Percentiles rank a stretch among this genome's conserved stretches.
Conservation (phyloP, 306 rosid species). For the Casuarina cunninghamiana region DNA sequence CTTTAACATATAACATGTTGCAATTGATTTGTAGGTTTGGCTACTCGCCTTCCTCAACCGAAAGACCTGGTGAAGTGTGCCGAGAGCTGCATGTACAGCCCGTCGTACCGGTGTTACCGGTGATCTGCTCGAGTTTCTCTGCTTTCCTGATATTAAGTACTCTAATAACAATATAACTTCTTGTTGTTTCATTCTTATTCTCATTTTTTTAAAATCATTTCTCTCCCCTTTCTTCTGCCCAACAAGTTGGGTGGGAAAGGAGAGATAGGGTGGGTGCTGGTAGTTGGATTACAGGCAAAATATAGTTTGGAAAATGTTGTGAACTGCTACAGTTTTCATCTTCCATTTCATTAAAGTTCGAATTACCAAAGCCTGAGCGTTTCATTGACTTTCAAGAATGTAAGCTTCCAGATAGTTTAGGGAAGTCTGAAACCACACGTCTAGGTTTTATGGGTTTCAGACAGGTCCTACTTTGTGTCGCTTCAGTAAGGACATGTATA, state of each 20-base stretch:
- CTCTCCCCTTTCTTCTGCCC: constrained; percentile 2
- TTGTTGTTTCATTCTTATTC: neutral
- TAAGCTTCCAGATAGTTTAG: neutral
- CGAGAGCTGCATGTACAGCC: constrained; percentile 91
- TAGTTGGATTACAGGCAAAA: constrained; percentile 21
- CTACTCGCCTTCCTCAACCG: constrained; percentile 85
- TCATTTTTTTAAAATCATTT: neutral
- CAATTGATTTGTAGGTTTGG: constrained; percentile 63
- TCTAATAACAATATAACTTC: neutral
- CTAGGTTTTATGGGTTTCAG: too few species aligned
- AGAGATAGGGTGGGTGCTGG: constrained; percentile 29
- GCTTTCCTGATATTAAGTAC: neutral
- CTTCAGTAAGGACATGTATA: too few species aligned
- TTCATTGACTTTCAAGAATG: neutral
- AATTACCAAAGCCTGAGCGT: constrained; percentile 24
- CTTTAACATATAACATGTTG: neutral
- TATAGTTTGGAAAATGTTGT: constrained; percentile 28
- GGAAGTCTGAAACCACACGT: too few species aligned
- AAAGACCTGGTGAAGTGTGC: constrained; percentile 78
- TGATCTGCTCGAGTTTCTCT: constrained; percentile 28
- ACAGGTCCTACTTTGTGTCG: too few species aligned
- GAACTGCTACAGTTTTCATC: constrained; percentile 7
- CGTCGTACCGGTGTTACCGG: constrained; percentile 67
- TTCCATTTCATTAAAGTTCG: constrained; percentile 17
- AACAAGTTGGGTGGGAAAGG: constrained; percentile 21